These are phyloP conservation scores for Leccinum solheimii DNA, from an alignment of 1,284 basidiomycete genomes.

Conservation along the genomic window DNA sequence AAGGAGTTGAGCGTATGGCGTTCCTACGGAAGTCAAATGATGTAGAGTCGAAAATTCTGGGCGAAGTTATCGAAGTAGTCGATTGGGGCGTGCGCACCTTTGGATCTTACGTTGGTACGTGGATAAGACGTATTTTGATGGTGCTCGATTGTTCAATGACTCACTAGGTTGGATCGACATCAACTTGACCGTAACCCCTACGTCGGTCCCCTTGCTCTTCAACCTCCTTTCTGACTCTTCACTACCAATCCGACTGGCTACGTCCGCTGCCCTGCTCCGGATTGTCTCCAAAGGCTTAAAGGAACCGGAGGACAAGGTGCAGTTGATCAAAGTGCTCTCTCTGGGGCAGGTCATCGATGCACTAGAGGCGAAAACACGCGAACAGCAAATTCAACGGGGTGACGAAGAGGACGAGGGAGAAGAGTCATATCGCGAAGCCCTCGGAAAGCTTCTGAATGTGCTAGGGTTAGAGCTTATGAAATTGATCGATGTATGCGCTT, in stretches of 20 bases:
- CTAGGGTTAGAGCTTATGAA: conserved; percentile 86
- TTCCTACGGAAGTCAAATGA: conserved; percentile 52
- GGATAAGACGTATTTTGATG: background rate
- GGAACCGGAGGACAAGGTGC: conserved; percentile 87
- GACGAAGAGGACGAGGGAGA: conserved; percentile 73
- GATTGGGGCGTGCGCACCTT: conserved; percentile 91
- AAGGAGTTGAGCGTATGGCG: conserved; percentile 64
- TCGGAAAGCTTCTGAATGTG: conserved; percentile 84
- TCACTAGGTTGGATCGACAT: conserved; percentile 95
- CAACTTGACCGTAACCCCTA: conserved; percentile 90
- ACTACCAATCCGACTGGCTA: conserved; percentile 79
- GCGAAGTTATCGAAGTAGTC: conserved; percentile 74
- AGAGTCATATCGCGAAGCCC: conserved; percentile 85
- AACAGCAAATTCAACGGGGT: conserved; percentile 65
- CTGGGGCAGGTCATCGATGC: conserved; percentile 79
- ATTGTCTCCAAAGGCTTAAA: conserved; percentile 94
- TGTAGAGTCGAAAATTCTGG: conserved; percentile 48
- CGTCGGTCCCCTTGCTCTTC: conserved; percentile 86
- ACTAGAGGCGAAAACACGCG: conserved; percentile 75
- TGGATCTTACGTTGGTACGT: conserved; percentile 92
- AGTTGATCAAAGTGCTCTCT: conserved; percentile 88
- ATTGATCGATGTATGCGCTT: conserved; percentile 66
- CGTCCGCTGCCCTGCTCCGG: conserved; percentile 77
- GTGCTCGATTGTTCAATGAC: conserved; percentile 12
- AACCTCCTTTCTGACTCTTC: conserved; percentile 81